Evolutionary conservation across 768 basidiomycete genomes (phyloP).

Genomic region (Exidia glandulosa): DNA sequence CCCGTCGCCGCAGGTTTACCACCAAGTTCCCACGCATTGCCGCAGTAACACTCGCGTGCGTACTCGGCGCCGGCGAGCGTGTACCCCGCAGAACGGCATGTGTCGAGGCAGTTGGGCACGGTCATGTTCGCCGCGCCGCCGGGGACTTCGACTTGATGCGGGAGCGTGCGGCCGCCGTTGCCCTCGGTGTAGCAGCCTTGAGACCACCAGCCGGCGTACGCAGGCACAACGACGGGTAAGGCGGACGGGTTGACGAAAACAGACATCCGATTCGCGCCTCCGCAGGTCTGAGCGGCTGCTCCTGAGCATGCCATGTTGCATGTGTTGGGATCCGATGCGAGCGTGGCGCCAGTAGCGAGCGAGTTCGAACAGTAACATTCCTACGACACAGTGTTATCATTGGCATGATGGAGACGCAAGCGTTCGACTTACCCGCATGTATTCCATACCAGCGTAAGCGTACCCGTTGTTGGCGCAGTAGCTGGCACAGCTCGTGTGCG

Average conservation of each 20-base stretch:
- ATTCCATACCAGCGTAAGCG: conserved; percentile 67
- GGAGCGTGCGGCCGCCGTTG: conserved; percentile 20
- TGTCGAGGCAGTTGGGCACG: too few relatives aligned
- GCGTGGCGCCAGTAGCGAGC: conserved; percentile 35
- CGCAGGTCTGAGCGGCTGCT: conserved; percentile 30
- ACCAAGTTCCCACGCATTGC: too few relatives aligned
- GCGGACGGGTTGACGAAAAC: conserved; percentile 23
- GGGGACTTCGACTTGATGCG: conserved; percentile 16
- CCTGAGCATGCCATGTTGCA: conserved; percentile 57
- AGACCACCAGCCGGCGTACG: conserved; percentile 52
- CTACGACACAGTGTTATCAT: not conserved
- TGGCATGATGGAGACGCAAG: not conserved
- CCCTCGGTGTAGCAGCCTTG: conserved; percentile 51
- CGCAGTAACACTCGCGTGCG: too few relatives aligned
- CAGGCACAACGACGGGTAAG: conserved; percentile 28
- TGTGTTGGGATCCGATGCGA: conserved; percentile 32
- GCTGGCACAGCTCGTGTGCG: conserved; percentile 40
- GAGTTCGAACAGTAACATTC: conserved; percentile 20
- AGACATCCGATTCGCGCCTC: not conserved
- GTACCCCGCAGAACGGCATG: too few relatives aligned
- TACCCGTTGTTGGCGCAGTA: conserved; percentile 36
- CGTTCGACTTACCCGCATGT: conserved; percentile 24
- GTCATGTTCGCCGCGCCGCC: too few relatives aligned
- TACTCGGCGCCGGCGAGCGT: too few relatives aligned
- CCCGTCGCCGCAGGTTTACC: too few relatives aligned